Conservation (phyloP, 164 flowering plant species). For the Chloranthus sessilifolius region DNA sequence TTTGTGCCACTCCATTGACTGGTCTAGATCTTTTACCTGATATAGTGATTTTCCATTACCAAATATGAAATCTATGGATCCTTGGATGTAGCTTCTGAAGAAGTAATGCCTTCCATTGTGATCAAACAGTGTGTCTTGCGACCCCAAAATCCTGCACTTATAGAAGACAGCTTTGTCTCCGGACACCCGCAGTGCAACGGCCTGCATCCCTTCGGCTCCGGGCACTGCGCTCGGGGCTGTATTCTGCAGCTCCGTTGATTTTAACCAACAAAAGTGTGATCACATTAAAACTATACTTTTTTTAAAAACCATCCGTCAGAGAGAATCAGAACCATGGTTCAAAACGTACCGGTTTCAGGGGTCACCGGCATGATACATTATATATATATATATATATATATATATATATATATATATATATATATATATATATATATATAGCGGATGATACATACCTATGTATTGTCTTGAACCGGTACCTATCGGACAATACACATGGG, state of each 20-base stretch:
- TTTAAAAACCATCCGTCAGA: too few species aligned
- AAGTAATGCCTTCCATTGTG: constrained; percentile 66
- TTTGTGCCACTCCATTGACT: neutral
- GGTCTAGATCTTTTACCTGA: constrained; percentile 35
- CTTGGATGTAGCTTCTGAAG: constrained; percentile 52
- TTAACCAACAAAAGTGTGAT: too few species aligned
- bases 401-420: too few species aligned
- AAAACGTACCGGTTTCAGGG: too few species aligned
- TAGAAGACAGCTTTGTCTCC: constrained; percentile 73
- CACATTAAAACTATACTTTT: too few species aligned
- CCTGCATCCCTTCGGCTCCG: constrained; percentile 60
- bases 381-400: too few species aligned
- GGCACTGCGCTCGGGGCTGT: constrained; percentile 47
- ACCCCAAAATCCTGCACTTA: constrained; percentile 50
- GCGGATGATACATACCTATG: too few species aligned
- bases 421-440: too few species aligned
- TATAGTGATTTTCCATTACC: constrained; percentile 72
- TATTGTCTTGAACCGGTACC: too few species aligned
- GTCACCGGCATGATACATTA: too few species aligned
- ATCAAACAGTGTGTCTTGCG: constrained; percentile 85
- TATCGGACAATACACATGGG: too few species aligned
- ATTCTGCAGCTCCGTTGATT: constrained; percentile 51
- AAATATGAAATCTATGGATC: constrained; percentile 76
- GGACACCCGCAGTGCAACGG: constrained; percentile 65
- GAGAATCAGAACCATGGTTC: too few species aligned